A percentile compares a stretch with the other conserved stretches of the same genome.
phyloP scores from a whole-genome alignment of 2,329 filamentous ascomycete genomes.

The Fusarium albosuccineum region DNA sequence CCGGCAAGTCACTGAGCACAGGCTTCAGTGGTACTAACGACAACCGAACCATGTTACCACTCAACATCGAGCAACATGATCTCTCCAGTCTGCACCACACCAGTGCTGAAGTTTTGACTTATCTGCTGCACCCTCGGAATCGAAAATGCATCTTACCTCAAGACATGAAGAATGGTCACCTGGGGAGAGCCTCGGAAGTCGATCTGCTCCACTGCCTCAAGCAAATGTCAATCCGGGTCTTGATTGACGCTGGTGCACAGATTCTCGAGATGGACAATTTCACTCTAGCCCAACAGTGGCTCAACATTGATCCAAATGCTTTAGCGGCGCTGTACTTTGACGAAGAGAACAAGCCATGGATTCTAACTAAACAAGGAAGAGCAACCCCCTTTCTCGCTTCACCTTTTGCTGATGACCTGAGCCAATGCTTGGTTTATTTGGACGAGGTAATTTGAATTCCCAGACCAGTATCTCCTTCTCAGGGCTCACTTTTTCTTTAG shows the following conservation, averaged over 20 bases:
- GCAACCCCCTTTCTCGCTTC: conserved; percentile 37
- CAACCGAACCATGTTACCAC: conserved; percentile 69
- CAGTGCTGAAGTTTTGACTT: conserved; percentile 73
- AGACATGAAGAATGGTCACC: conserved; percentile 52
- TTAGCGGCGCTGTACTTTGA: conserved; percentile 67
- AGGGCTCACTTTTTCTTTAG: conserved; percentile 13
- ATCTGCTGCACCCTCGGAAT: conserved; percentile 68
- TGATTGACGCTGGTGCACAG: conserved; percentile 75
- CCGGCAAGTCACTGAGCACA: conserved; percentile 61
- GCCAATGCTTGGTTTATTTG: conserved; percentile 63
- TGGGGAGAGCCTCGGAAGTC: conserved; percentile 53
- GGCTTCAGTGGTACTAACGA: conserved; percentile 83
- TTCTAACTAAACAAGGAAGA: conserved; percentile 31
- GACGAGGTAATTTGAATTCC: conserved; percentile 63
- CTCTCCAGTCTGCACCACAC: conserved; percentile 69
- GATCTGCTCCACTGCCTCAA: conserved; percentile 49
- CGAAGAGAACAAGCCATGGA: conserved; percentile 37
- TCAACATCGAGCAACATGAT: conserved; percentile 73
- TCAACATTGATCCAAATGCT: conserved; percentile 59
- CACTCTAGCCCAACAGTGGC: conserved; percentile 63
- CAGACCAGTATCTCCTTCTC: no score
- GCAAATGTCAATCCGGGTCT: conserved; percentile 58
- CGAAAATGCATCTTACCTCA: conserved; percentile 57
- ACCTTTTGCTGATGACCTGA: conserved; percentile 38
- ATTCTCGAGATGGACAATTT: conserved; percentile 72